phyloP scores from a whole-genome alignment of 1,284 basidiomycete species.

The Leccinum variabile region DNA sequence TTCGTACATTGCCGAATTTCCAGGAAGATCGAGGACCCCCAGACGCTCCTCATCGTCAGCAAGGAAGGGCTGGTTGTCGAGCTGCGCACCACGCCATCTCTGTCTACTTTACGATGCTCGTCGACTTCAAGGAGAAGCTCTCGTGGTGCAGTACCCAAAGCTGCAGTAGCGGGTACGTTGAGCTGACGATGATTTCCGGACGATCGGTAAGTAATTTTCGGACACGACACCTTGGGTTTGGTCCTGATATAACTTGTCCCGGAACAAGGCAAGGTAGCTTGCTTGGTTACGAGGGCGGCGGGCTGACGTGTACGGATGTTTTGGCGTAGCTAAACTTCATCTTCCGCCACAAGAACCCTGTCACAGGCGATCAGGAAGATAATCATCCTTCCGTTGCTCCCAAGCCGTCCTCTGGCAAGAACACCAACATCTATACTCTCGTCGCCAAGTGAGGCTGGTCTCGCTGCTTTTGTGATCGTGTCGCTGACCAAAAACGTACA shows the following conservation, averaged over 20 bases:
- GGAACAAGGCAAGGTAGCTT: conserved; percentile 69
- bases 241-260: conserved; percentile 84
- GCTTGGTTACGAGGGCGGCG: not conserved
- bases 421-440: conserved; percentile 91
- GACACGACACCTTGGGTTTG: conserved; percentile 97
- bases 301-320: conserved; percentile 8
- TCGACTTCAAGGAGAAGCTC: conserved; percentile 86
- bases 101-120: conserved; percentile 76
- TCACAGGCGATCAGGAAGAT: conserved; percentile 92
- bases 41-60: conserved; percentile 69
- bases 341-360: conserved; percentile 93
- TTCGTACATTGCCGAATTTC: conserved; percentile 90
- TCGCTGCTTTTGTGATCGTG: not conserved
- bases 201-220: conserved; percentile 89
- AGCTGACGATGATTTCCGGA: conserved; percentile 92
- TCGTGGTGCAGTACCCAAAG: conserved; percentile 99
- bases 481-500: conserved; percentile 31
- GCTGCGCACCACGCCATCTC: conserved; percentile 98
- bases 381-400: conserved; percentile 89
- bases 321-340: conserved; percentile 89
- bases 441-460: conserved; percentile 73
- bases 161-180: conserved; percentile 98
- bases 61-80: conserved; percentile 86
- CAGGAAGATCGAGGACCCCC: conserved; percentile 89
- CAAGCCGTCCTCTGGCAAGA: conserved; percentile 83